phyloP scores from a whole-genome alignment of 345 rosid genomes.

The Lumnitzera racemosa region DNA sequence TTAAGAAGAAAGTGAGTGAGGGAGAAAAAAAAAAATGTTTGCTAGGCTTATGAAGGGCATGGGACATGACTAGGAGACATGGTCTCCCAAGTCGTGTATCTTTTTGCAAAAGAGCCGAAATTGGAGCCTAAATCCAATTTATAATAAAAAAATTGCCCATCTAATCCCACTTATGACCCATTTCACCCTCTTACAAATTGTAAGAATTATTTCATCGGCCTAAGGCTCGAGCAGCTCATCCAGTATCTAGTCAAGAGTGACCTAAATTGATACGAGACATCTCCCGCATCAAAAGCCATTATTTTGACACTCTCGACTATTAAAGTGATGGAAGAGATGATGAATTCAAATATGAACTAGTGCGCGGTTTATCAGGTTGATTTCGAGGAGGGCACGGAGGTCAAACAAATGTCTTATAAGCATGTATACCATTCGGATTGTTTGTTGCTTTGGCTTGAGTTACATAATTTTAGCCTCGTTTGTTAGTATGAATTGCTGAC shows the following conservation, averaged over 20 bases:
- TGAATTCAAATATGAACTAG: constrained; percentile 36
- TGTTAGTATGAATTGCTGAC: constrained; percentile 49
- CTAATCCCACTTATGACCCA: constrained; percentile 8
- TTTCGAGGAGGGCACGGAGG: constrained; percentile 31
- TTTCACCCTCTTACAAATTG: constrained; percentile 21
- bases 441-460: constrained; percentile 33
- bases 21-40: no score
- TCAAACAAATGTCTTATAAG: constrained; percentile 44
- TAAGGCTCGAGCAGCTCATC: constrained; percentile 39
- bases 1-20: no score
- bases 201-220: constrained; percentile 38
- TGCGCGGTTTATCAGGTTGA: constrained; percentile 43
- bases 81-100: no score
- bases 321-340: constrained; percentile 15
- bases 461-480: constrained; percentile 44
- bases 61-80: no score
- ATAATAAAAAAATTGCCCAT: constrained; percentile 27
- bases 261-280: constrained; percentile 36
- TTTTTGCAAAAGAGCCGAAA: no score
- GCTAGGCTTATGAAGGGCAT: no score
- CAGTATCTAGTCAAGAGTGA: constrained; percentile 47
- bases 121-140: constrained; percentile 37
- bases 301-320: constrained; percentile 27
- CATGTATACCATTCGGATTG: constrained; percentile 36
- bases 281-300: constrained; percentile 36